Evolutionary conservation across 768 basidiomycete genomes (phyloP), one percentile per base, ranked within the genome.

Genomic region (Crucibulum laeve): DNA sequence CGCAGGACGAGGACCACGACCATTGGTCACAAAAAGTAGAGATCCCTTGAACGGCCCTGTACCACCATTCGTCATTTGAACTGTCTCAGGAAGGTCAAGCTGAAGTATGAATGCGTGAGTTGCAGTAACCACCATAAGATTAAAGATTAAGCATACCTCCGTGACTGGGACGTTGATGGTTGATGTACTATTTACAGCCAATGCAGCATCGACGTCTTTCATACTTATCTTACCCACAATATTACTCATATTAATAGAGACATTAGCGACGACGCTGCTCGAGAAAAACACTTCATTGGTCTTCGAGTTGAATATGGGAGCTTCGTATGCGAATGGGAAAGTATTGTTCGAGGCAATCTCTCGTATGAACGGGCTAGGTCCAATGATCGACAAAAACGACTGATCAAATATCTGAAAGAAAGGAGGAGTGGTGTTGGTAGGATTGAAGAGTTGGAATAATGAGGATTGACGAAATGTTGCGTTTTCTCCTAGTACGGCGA

Each of bases 61-160:
- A 13, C 80, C 81, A 30, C 80, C 81, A 53, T 85, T 84, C 25
- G 82, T 82, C 77, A 84, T 84, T 57, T 85, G 81, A 10, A 84
- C 64, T 0, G 69, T 68, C 13, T 76, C 73, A 0, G 78, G 67
- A 28, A 84, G 69, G 51, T 71, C 65, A 14, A 88, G 67, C 85
- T 85, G 45, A 5, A 18, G 35, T n/a, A n/a, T n/a, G n/a, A n/a
- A 11, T 25, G 34, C n/a, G n/a, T n/a, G n/a, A n/a, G n/a, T n/a
- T n/a, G n/a, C n/a, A n/a, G 11, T 7, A 28, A 14, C 14, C 7
- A 8, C 11, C 13, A 19, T 42, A 11, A 26, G 35, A 10, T 10
- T 10, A 36, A 36, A 8, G 8, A 42, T 14, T 10, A 36, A 36
- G 18, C 18, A 17, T 36, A 36, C 35, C 11, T 10, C 18, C 11